Percentiles rank a stretch among this genome's conserved stretches.
Conservation (phyloP, 306 rosid species). For the Castanea mollissima region DNA sequence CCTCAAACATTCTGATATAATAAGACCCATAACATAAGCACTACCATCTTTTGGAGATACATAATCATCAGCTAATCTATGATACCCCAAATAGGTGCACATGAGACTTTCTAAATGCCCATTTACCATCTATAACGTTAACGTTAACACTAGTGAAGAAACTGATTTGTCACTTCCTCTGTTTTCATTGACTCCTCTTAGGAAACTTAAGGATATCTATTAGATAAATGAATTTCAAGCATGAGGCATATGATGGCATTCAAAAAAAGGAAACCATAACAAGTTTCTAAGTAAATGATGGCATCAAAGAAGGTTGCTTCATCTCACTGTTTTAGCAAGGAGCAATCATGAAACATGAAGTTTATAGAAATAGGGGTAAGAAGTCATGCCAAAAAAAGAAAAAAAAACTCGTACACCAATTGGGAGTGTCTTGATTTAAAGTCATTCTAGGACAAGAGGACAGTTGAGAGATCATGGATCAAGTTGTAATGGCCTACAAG, state of each 20-base stretch:
- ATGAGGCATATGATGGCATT: not conserved
- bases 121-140: not conserved
- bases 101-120: not conserved
- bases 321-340: not conserved
- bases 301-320: not conserved
- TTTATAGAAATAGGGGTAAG: not conserved
- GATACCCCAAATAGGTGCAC: not conserved
- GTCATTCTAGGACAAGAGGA: not conserved
- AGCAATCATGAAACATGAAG: not conserved
- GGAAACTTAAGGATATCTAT: not conserved
- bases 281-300: not conserved
- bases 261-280: not conserved
- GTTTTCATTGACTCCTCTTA: not conserved
- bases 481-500: not conserved
- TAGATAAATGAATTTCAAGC: not conserved
- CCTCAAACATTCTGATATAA: not conserved
- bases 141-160: not conserved
- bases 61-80: not conserved
- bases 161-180: not conserved
- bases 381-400: not conserved
- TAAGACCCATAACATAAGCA: not conserved
- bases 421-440: not conserved
- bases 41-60: not conserved
- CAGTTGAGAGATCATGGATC: not conserved
- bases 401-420: not conserved